Evolutionary conservation across 2,329 filamentous ascomycete genomes (phyloP).

Genomic region (Hymenoscyphus fraxineus): DNA sequence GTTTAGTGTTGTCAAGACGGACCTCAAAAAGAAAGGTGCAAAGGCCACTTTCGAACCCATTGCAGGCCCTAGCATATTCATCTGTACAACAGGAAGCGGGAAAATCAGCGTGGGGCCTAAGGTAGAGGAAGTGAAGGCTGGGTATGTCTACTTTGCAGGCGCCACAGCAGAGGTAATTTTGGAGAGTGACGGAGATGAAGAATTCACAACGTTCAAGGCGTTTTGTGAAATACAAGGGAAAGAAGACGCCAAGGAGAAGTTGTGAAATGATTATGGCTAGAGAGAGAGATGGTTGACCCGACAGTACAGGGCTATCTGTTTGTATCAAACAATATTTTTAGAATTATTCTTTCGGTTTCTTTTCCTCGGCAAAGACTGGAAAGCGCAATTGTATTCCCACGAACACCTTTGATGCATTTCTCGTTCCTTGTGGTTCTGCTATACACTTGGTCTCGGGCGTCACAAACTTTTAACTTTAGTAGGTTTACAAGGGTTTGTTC

Average conservation of each 20-base stretch:
- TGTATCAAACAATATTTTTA: not conserved
- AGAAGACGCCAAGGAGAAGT: constrained; percentile 18
- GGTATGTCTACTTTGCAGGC: constrained; percentile 80
- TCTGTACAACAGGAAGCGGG: constrained; percentile 81
- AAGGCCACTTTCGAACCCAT: constrained; percentile 88
- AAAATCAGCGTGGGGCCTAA: constrained; percentile 83
- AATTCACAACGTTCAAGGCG: constrained; percentile 86
- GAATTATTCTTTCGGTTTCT: not conserved
- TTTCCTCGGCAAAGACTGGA: not conserved
- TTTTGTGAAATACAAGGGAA: constrained; percentile 75
- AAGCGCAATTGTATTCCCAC: too few species aligned
- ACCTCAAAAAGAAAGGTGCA: constrained; percentile 64
- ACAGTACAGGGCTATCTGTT: not conserved
- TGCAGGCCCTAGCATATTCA: constrained; percentile 84
- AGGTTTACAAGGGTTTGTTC: too few species aligned
- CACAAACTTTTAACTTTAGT: too few species aligned
- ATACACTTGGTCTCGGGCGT: too few species aligned
- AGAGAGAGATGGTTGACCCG: not conserved
- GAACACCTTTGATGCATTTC: too few species aligned
- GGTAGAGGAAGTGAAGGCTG: constrained; percentile 67
- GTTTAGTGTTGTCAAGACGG: constrained; percentile 82
- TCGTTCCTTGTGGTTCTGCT: too few species aligned
- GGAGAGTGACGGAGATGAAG: constrained; percentile 67
- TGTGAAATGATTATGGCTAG: constrained; percentile 1
- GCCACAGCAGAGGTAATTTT: constrained; percentile 80